Conservation (phyloP, 148 eudicot species). For the Amaranthus palmeri region DNA sequence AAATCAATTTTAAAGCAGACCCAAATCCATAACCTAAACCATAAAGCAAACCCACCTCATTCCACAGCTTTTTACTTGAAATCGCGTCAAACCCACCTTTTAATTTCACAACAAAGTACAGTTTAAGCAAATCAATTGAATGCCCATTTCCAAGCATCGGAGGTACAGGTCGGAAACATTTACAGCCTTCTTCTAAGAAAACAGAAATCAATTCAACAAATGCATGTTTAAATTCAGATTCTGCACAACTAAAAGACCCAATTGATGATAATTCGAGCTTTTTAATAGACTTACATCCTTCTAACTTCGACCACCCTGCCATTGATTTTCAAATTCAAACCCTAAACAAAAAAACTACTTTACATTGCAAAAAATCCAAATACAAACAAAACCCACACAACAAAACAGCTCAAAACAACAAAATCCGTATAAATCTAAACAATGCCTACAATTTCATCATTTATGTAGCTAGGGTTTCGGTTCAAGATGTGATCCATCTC, state of each 20-base stretch:
- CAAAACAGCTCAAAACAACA: constrained; percentile 4
- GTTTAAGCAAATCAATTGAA: constrained; percentile 51
- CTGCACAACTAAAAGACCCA: constrained; percentile 7
- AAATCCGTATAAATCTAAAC: neutral
- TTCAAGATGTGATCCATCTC: neutral
- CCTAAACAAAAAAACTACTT: constrained; percentile 29
- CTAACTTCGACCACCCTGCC: constrained; percentile 47
- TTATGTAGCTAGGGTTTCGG: neutral
- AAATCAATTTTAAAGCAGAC: constrained; percentile 49
- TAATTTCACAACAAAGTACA: constrained; percentile 46
- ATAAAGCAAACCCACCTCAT: constrained; percentile 43
- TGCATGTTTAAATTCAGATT: constrained; percentile 23
- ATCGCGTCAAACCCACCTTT: constrained; percentile 57
- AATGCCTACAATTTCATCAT: neutral
- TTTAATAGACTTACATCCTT: constrained; percentile 17
- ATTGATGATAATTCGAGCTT: constrained; percentile 15
- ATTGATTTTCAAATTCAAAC: constrained; percentile 46
- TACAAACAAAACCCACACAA: constrained; percentile 12
- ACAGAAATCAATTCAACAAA: constrained; percentile 31
- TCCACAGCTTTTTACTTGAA: constrained; percentile 44
- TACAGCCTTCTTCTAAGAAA: constrained; percentile 28
- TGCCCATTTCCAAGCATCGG: constrained; percentile 62
- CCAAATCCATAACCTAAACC: constrained; percentile 45
- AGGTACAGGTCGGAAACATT: constrained; percentile 44
- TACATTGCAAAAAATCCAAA: neutral